Base-by-base conservation (phyloP, 129 eudicot species). In the Flaveria brownii region DNA sequence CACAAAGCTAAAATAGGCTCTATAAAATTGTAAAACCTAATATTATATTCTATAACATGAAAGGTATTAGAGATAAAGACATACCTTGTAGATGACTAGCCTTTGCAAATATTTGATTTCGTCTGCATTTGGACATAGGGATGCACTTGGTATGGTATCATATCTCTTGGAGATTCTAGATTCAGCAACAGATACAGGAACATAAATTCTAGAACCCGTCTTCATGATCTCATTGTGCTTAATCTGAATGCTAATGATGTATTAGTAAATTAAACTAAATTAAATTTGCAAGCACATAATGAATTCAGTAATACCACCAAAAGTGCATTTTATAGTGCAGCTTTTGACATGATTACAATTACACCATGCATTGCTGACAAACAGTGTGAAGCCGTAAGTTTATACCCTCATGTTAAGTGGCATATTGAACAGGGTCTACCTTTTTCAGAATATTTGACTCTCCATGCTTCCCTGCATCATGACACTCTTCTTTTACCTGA, bases 41-140 rank as follows among this genome's bases (percentile, higher is more conserved):
- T 17, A 71, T 39, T 9, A 17, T 25, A 45, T 70, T 14, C 55
- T 11, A 81, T 64, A 42, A 33, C 60, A 82, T 63, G 9, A 13
- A 73, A 28, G 14, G 18, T 8, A 11, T 50, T 36, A 20, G 51
- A 70, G 28, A 11, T 59, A 43, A 57, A 78, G 33, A 42, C 72
- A 42, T 82, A 70, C 98, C 98, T 93, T 93, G 84, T 93, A 93
- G 78, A 78, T 85, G 51, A 93, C 98, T 84, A 93, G 98, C 68
- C 98, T 88, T 82, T 79, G 88, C 85, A 93, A 55, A 82, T 90
- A 93, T 47, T 76, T 76, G 6, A 93, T 93, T 78, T 93, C 97
- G 25, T 90, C 98, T n/a, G 96, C 97, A 82, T 93, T 93, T 56
- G 96, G 98, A 75, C 88, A 78, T 1, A 86, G 69, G 17, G 97